A percentile compares a stretch with the other conserved stretches of the same genome.
phyloP scores from a whole-genome alignment of 345 rosid species.

The Melaleuca quinquenervia region DNA sequence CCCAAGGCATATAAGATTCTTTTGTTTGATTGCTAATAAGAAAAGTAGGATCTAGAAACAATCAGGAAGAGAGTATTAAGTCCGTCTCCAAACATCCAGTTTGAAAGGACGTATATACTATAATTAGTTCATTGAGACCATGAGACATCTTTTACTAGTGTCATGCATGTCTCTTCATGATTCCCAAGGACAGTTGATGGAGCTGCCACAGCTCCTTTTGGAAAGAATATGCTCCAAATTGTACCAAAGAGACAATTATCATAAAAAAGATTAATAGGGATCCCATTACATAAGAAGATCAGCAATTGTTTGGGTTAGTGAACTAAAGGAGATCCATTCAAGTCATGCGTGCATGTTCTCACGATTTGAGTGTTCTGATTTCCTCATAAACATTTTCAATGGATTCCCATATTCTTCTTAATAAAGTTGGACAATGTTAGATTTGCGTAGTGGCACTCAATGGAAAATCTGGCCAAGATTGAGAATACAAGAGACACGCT shows the following conservation, averaged over 20 bases:
- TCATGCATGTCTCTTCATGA: background rate
- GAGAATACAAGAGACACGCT: background rate
- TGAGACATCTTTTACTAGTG: background rate
- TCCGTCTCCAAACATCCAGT: background rate
- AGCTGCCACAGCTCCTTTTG: background rate
- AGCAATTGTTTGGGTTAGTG: background rate
- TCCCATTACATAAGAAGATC: background rate
- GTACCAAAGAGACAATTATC: background rate
- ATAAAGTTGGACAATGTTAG: background rate
- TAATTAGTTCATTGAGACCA: background rate
- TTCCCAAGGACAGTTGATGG: background rate
- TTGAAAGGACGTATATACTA: background rate
- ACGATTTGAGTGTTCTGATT: background rate
- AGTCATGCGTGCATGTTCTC: background rate
- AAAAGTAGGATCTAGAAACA: background rate
- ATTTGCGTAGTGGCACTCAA: background rate
- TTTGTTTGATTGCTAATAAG: background rate
- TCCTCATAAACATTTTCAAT: background rate
- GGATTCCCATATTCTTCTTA: background rate
- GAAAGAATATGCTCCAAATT: background rate
- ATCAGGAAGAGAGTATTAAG: background rate
- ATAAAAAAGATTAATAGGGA: background rate
- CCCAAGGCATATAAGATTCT: background rate
- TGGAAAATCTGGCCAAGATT: background rate
- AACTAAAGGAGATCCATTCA: background rate